Conservation (phyloP, 495 filamentous ascomycete species). For the Penicillium canariense region DNA sequence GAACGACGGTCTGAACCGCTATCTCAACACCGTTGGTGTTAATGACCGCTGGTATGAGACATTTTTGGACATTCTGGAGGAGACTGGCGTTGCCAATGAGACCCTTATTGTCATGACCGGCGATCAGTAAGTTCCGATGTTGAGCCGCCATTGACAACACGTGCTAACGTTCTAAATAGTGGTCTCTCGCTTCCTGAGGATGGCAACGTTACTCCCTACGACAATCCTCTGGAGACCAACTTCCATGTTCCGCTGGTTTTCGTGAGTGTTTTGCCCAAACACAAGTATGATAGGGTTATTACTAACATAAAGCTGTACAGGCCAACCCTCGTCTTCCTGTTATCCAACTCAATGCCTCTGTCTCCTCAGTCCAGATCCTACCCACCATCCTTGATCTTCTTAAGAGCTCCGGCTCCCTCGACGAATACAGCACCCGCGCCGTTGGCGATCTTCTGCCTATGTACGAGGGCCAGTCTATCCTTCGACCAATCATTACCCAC, state of each 20-base stretch:
- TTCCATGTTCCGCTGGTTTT: constrained; percentile 52
- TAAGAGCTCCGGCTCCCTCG: constrained; percentile 42
- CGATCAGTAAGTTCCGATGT: constrained; percentile 34
- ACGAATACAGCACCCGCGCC: constrained; percentile 26
- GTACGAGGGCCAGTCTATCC: constrained; percentile 48
- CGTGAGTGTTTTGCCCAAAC: constrained; percentile 4
- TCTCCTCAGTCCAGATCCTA: constrained; percentile 46
- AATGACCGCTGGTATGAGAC: constrained; percentile 39
- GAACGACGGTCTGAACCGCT: constrained; percentile 35
- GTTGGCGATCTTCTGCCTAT: constrained; percentile 38
- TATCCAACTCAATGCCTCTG: constrained; percentile 41
- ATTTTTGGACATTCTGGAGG: constrained; percentile 39
- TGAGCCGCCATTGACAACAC: background rate
- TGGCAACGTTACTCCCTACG: constrained; percentile 44
- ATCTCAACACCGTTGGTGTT: constrained; percentile 43
- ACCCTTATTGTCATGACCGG: constrained; percentile 45
- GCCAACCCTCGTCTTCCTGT: constrained; percentile 45
- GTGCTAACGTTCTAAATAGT: constrained; percentile 19
- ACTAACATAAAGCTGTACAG: background rate
- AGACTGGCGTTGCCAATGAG: constrained; percentile 40
- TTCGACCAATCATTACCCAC: constrained; percentile 36
- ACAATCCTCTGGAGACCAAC: constrained; percentile 50
- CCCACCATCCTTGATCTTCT: constrained; percentile 52
- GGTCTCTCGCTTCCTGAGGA: constrained; percentile 46
- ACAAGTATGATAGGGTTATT: background rate